Percentiles rank a stretch among this genome's conserved stretches.
phyloP scores from a whole-genome alignment of 78 protist genomes.

The Dictyostelium firmibasis region DNA sequence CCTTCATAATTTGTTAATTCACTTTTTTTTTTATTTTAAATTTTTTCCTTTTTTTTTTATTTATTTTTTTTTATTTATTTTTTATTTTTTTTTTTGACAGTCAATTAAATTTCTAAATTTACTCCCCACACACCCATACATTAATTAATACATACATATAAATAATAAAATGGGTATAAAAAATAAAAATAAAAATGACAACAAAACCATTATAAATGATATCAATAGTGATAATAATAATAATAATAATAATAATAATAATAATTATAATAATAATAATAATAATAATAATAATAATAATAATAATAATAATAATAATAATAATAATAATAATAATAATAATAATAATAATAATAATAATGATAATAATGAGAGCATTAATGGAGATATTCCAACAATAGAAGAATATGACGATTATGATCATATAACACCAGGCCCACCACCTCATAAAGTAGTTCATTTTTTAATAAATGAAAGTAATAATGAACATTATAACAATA shows the following conservation, averaged over 20 bases:
- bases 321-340: neutral
- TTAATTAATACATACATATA: no score
- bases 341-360: neutral
- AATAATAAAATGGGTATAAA: neutral
- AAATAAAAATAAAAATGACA: neutral
- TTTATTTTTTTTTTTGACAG: no score
- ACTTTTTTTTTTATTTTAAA: no score
- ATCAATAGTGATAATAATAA: neutral
- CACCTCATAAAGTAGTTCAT: conserved; percentile 1
- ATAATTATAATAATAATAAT: neutral
- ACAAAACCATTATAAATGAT: neutral
- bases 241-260: neutral
- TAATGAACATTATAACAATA: neutral
- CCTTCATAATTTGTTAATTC: no score
- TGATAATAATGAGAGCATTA: no score
- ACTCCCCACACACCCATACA: neutral
- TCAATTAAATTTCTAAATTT: no score
- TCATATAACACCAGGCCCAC: neutral
- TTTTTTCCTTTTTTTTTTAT: no score
- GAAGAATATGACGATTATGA: neutral
- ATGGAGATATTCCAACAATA: neutral
- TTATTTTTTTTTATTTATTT: no score
- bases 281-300: neutral
- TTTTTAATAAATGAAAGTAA: neutral
- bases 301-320: neutral